Evolutionary conservation across 768 basidiomycete species (phyloP).

Genomic region (Rhodosporidiobolus sp.): DNA sequence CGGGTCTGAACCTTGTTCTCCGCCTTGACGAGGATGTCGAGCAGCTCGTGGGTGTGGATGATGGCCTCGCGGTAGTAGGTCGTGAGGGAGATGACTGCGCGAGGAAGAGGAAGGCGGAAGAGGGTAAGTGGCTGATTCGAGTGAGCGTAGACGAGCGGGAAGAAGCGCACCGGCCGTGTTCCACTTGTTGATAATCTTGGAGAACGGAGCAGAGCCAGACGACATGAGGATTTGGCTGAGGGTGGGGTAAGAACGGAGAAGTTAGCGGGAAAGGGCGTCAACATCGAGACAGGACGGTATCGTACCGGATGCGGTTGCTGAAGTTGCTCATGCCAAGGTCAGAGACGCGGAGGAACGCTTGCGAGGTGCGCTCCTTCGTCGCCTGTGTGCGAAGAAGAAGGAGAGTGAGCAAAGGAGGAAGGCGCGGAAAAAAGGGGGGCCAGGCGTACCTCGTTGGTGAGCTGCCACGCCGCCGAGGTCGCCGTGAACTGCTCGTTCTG

Average conservation of each 20-base stretch:
- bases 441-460: not conserved
- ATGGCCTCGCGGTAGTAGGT: conserved; percentile 66
- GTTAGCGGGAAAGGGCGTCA: not conserved
- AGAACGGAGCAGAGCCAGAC: conserved; percentile 96
- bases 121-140: not conserved
- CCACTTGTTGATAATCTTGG: conserved; percentile 98
- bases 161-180: conserved; percentile 63
- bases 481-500: conserved; percentile 95
- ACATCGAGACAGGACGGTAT: too few species aligned
- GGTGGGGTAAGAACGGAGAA: not conserved
- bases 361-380: conserved; percentile 94
- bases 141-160: too few species aligned
- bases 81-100: conserved; percentile 54
- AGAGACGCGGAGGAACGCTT: conserved; percentile 95
- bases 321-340: conserved; percentile 60
- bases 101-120: not conserved
- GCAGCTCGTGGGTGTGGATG: conserved; percentile 91
- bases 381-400: conserved; percentile 53
- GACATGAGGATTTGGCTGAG: conserved; percentile 85
- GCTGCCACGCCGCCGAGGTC: conserved; percentile 82
- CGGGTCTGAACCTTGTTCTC: conserved; percentile 97
- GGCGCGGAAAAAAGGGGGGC: not conserved
- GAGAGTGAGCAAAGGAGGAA: too few species aligned
- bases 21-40: conserved; percentile 94
- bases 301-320: conserved; percentile 79